Evolutionary conservation across 345 rosid genomes (phyloP), one percentile per base, ranked within the genome.

Genomic region (Gossypium ekmanianum): DNA sequence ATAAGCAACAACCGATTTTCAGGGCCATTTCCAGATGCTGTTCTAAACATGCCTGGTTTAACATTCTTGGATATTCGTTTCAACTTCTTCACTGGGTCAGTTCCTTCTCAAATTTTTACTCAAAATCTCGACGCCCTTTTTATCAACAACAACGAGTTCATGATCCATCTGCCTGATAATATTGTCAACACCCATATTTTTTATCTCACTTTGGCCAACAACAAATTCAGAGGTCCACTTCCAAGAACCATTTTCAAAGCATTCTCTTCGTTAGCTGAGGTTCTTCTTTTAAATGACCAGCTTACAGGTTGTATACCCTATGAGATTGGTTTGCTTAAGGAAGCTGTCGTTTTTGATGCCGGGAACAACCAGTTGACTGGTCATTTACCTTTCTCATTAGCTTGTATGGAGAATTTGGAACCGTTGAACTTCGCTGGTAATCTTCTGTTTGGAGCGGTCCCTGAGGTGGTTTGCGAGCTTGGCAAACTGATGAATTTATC

Each of bases 11-110:
- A 94, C 79, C 76, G 55, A 22, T 85, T 92, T 76, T 79, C 94
- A 4, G 98, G 98, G 39, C 87, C 86, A 26, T 94, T 94, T 78
- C 98, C 97, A 0, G 27, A 78, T 0, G 90, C 83, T 0, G 85
- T 92, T 52, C 80, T 94, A 20, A 83, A 83, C 29, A 88, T 89
- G 91, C 68, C 78, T 3, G 74, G 84, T 2, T 72, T 94, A 20
- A 78, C 84, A n/a, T 94, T 88, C 81, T 78, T 94, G 71, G 97
- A 94, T 74, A 82, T 94, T 50, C 83, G 98, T 26, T 94, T 89
- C 79, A 92, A 94, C 66, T 77, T 68, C 72, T 94, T 94, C 71
- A 44, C 88, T 2, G 97, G 96, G 12, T 81, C 91, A 8, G 85
- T 94, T 12, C 98, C 97, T 4, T 85, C 93, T 7, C 87, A 90